Conservation (phyloP, 2,329 filamentous ascomycete species). For the Hymenoscyphus scutula region DNA sequence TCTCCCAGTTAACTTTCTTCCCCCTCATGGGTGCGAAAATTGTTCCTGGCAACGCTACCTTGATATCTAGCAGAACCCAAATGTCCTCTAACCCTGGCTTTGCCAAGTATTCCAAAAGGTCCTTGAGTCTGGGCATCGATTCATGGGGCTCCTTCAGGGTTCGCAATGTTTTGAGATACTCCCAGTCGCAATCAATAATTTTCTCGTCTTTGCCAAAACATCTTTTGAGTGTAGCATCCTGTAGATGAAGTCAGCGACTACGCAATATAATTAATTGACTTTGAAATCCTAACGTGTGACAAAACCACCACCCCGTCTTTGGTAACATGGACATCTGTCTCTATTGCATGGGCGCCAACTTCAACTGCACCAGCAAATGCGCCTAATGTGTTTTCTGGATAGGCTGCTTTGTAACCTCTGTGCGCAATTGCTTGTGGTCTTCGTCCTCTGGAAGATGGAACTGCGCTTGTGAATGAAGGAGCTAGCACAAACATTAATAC, state of each 20-base stretch:
- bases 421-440: slow-evolving; percentile 73
- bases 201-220: slow-evolving; percentile 76
- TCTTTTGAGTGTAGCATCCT: slow-evolving; percentile 74
- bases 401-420: slow-evolving; percentile 72
- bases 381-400: slow-evolving; percentile 82
- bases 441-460: slow-evolving; percentile 25
- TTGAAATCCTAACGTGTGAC: slow-evolving; percentile 61
- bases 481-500: slow-evolving; percentile 21
- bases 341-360: slow-evolving; percentile 75
- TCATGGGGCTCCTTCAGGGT: slow-evolving; percentile 67
- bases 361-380: slow-evolving; percentile 73
- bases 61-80: slow-evolving; percentile 88
- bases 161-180: slow-evolving; percentile 64
- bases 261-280: not conserved
- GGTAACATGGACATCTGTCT: slow-evolving; percentile 84
- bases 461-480: slow-evolving; percentile 30
- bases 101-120: slow-evolving; percentile 71
- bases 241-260: slow-evolving; percentile 19
- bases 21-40: not conserved
- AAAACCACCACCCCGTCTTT: slow-evolving; percentile 82
- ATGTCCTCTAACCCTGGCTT: slow-evolving; percentile 62
- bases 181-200: slow-evolving; percentile 75
- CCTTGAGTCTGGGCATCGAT: slow-evolving; percentile 69
- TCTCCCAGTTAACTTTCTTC: slow-evolving; percentile 1
- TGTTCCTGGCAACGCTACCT: slow-evolving; percentile 49